Base-by-base conservation (phyloP, 2,329 filamentous ascomycete genomes). In the Blastomyces emzantsi region DNA sequence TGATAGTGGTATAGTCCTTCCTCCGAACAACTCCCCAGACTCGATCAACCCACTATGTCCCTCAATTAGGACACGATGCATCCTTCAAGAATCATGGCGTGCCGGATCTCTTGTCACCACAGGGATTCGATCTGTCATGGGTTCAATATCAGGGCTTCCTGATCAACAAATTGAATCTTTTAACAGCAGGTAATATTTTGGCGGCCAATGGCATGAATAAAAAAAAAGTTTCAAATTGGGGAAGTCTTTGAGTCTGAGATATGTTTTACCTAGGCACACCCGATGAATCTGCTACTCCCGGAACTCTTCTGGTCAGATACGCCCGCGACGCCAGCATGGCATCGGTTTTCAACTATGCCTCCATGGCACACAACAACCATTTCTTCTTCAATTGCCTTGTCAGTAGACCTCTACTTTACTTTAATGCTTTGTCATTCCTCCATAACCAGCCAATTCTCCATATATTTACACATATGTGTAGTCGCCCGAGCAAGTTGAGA, bases 351-450 rank as follows among this genome's bases (percentile, higher is more conserved):
- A 99, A 97, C 84, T 86, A 95, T 76, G 94, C 94, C 76, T 96
- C 90, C 70, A 96, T 96, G 90, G 90, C 91, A 63, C 89, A 90
- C 83, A 97, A 97, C 85, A 97, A 87, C 76, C 83, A 87, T 74
- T 79, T 80, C 67, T 81, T 80, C 73, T 81, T 80, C 73, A 78
- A 78, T 67, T 75, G 75, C 68, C 70, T 81, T 69, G 76, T 78
- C 30, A 73, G 76, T 64, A n/a, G 22, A 47, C 45, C 25, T 67
- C 30, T 86, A 74, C 88, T 81, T 93, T 91, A 0, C 84, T 92
- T 93, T 83, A 75, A 84, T 69, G 77, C 81, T 66, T 75, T 87
- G 61, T 73, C 75, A 69, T 43, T 67, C 51, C 33, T 11, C 36
- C 43, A n/a, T 54, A 58, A 58, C 36, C 22, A 43, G 25, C 15